Evolutionary conservation across 495 filamentous ascomycete species (phyloP).

Genomic region (Talaromyces proteolyticus): DNA sequence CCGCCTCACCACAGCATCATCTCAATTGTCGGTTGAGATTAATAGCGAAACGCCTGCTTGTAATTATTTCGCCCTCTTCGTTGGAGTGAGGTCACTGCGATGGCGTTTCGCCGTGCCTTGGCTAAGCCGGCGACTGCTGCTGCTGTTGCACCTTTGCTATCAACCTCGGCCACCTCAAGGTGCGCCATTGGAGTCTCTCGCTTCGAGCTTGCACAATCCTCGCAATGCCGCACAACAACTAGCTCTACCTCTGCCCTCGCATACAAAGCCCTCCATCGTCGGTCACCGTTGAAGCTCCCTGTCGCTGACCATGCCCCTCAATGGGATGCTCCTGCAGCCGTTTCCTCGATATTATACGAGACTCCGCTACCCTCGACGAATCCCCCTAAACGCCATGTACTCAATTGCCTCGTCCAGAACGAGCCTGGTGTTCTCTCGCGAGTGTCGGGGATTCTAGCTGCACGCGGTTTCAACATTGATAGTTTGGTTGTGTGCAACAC

Average conservation of each 20-base stretch:
- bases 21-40: constrained; percentile 6
- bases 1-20: neutral
- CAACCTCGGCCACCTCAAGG: constrained; percentile 25
- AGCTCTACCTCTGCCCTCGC: constrained; percentile 86
- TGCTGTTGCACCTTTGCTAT: constrained; percentile 30
- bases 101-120: constrained; percentile 46
- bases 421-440: constrained; percentile 95
- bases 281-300: constrained; percentile 75
- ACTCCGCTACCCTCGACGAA: constrained; percentile 77
- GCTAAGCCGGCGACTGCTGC: constrained; percentile 28
- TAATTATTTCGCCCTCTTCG: neutral
- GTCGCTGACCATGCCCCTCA: constrained; percentile 65
- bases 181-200: constrained; percentile 28
- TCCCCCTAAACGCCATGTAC: constrained; percentile 87
- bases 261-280: constrained; percentile 95
- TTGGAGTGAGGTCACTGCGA: constrained; percentile 14
- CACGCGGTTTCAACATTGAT: constrained; percentile 98
- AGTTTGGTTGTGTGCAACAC: constrained; percentile 95
- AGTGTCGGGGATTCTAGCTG: constrained; percentile 92
- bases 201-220: constrained; percentile 12
- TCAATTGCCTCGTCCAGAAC: constrained; percentile 98
- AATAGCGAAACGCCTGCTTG: no score
- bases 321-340: constrained; percentile 92
- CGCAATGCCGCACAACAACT: constrained; percentile 28
- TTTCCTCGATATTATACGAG: constrained; percentile 98